These are phyloP conservation scores for Penicillium sp. DNA, from an alignment of 2,329 filamentous ascomycete species.

Conservation along the genomic window DNA sequence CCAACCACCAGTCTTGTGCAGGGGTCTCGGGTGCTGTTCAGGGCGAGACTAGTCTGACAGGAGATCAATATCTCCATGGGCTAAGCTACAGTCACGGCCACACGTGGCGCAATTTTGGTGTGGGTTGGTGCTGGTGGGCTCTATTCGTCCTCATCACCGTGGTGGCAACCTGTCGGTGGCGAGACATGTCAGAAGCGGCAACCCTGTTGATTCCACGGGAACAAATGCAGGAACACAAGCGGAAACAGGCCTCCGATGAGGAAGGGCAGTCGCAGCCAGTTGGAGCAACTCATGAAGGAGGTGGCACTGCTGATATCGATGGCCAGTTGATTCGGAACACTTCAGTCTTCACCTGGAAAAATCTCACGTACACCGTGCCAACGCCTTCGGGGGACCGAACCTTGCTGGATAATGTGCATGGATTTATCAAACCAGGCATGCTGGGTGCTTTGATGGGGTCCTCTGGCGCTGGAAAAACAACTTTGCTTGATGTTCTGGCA, in stretches of 20 bases:
- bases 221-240: conserved; percentile 15
- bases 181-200: conserved; percentile 28
- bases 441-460: conserved; percentile 76
- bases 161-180: conserved; percentile 61
- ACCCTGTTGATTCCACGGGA: conserved; percentile 33
- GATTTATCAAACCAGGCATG: conserved; percentile 67
- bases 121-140: conserved; percentile 66
- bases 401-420: conserved; percentile 57
- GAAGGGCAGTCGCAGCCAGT: too few species aligned
- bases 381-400: conserved; percentile 43
- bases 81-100: conserved; percentile 53
- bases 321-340: conserved; percentile 43
- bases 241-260: not conserved
- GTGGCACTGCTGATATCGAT: too few species aligned
- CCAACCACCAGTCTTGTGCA: too few species aligned
- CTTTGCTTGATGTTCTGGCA: conserved; percentile 43
- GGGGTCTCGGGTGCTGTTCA: conserved; percentile 21
- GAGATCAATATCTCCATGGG: conserved; percentile 47
- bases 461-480: conserved; percentile 60
- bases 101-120: conserved; percentile 68
- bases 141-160: conserved; percentile 70
- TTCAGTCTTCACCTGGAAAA: conserved; percentile 72
- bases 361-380: conserved; percentile 63
- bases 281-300: too few species aligned
- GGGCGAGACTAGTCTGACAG: conserved; percentile 31